Percentiles rank a stretch among this genome's conserved stretches.
Conservation (phyloP, 108 stramenopile species). For the Aurantiochytrium sp. region DNA sequence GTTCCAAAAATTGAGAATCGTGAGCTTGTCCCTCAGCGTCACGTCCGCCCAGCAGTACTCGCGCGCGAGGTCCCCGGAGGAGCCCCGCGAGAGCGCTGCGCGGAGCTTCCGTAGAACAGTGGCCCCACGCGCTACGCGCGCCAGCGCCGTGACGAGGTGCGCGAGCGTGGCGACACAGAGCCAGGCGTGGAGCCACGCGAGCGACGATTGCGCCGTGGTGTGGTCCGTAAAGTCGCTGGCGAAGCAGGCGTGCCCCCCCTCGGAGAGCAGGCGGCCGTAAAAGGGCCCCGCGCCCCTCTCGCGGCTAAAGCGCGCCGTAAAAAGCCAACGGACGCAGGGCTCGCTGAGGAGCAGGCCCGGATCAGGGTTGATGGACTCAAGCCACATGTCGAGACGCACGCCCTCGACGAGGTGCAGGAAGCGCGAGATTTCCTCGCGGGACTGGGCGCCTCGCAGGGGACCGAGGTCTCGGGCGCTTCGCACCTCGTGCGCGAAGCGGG, state of each 20-base stretch:
- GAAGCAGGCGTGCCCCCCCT: neutral
- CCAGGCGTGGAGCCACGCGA: neutral
- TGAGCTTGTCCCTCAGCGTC: neutral
- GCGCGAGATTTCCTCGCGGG: neutral
- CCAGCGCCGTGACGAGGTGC: neutral
- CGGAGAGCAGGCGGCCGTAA: neutral
- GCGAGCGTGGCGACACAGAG: neutral
- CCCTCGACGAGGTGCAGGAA: neutral
- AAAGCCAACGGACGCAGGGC: neutral
- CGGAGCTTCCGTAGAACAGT: neutral
- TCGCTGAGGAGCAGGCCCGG: neutral
- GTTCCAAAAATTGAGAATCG: constrained; percentile 4
- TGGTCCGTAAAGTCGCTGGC: neutral
- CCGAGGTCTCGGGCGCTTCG: neutral
- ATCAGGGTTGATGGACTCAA: neutral
- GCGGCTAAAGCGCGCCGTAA: neutral
- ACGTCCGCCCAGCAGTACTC: neutral
- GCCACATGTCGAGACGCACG: neutral
- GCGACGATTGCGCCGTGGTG: neutral
- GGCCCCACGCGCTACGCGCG: neutral
- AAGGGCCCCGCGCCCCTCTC: neutral
- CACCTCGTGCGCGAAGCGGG: neutral
- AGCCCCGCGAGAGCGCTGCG: neutral
- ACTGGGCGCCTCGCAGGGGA: neutral
- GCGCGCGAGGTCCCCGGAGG: no score